Conservation (phyloP, 1,284 basidiomycete genomes). For the Cerrena zonata region DNA sequence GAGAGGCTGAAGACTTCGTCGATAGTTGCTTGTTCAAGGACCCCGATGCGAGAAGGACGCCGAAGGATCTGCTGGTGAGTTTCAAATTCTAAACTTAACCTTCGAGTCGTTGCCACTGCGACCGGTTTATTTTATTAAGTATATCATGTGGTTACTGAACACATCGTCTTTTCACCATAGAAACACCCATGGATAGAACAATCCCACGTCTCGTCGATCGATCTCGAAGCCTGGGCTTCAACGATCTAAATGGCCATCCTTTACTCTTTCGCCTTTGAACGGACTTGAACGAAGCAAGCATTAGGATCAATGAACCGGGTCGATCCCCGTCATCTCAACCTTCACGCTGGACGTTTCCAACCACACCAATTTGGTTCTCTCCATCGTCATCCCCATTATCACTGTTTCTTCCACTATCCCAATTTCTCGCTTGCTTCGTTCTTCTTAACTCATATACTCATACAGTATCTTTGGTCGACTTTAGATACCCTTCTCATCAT, state of each 20-base stretch:
- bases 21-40: slow-evolving; percentile 83
- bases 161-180: slow-evolving; percentile 27
- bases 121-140: no score
- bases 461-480: no score
- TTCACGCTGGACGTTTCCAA: no score
- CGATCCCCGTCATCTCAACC: no score
- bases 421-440: background rate
- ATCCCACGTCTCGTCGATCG: slow-evolving; percentile 43
- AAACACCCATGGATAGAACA: slow-evolving; percentile 55
- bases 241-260: no score
- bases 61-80: slow-evolving; percentile 76
- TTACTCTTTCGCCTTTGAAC: no score
- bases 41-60: slow-evolving; percentile 68
- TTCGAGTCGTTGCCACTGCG: slow-evolving; percentile 1
- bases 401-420: background rate
- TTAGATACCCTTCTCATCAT: background rate
- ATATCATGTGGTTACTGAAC: background rate
- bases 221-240: slow-evolving; percentile 60
- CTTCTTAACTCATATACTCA: no score
- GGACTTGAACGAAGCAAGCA: no score
- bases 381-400: background rate
- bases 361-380: background rate
- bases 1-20: slow-evolving; percentile 71
- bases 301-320: no score
- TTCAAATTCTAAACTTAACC: background rate